Evolutionary conservation across 148 eudicot species (phyloP).

Genomic region (Suaeda aralocaspica): DNA sequence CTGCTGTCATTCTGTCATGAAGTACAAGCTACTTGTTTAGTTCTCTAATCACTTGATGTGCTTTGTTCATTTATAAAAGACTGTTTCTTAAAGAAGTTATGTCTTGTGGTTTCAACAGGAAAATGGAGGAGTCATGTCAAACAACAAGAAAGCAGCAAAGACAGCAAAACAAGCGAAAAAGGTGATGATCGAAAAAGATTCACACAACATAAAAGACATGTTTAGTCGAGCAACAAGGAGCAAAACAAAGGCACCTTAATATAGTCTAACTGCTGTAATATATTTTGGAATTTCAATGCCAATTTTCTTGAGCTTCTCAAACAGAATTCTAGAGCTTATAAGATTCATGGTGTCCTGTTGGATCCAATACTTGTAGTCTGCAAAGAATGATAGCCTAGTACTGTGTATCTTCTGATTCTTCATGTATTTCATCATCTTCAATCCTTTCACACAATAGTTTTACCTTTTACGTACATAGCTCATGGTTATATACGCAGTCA

Average conservation of each 20-base stretch:
- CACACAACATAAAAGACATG: constrained; percentile 84
- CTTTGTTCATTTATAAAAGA: not conserved
- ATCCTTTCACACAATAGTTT: not conserved
- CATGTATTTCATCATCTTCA: not conserved
- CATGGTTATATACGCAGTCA: not conserved
- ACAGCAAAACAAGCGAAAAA: constrained; percentile 59
- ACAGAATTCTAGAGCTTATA: not conserved
- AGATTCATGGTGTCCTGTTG: not conserved
- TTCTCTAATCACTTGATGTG: not conserved
- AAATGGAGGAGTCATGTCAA: constrained; percentile 26
- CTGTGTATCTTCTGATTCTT: not conserved
- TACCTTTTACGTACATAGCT: not conserved
- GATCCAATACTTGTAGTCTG: not conserved
- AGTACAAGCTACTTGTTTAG: not conserved
- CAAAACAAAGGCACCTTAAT: constrained; percentile 24
- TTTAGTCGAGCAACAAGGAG: constrained; percentile 72
- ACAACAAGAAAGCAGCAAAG: constrained; percentile 51
- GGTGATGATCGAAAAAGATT: constrained; percentile 68
- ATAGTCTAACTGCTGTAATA: not conserved
- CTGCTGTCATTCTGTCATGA: not conserved
- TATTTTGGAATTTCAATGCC: not conserved
- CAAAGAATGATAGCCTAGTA: not conserved
- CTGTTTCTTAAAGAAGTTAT: not conserved
- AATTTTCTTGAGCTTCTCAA: not conserved
- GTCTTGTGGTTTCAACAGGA: constrained; percentile 36